These are phyloP conservation scores for Exsudoporus floridanus DNA, from an alignment of 1,284 basidiomycete genomes.

Conservation along the genomic window DNA sequence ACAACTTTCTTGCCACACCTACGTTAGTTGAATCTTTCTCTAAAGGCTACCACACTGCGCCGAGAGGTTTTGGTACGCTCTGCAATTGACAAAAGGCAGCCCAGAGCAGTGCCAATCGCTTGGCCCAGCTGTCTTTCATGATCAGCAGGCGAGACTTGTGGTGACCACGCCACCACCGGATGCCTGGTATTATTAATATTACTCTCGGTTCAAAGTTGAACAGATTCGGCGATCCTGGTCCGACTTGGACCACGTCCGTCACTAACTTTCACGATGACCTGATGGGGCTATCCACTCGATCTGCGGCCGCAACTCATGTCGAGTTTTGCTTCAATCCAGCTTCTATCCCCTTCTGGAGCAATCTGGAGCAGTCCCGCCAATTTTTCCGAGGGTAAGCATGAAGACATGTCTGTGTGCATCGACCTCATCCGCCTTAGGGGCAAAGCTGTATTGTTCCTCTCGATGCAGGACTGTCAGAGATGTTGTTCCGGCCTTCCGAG, in stretches of 20 bases:
- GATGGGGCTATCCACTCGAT: neutral
- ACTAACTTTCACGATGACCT: neutral
- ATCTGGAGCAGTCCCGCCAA: neutral
- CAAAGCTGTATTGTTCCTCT: neutral
- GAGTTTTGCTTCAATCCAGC: slow-evolving; percentile 1
- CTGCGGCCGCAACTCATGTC: neutral
- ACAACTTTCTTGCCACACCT: no score
- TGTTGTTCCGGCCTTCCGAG: neutral
- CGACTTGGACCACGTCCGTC: neutral
- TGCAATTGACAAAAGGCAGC: neutral
- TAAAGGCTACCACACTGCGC: neutral
- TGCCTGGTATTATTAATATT: neutral
- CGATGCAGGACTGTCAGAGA: neutral
- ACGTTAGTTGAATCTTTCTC: neutral
- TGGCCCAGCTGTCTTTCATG: neutral
- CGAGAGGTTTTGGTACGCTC: neutral
- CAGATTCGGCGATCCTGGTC: slow-evolving; percentile 11
- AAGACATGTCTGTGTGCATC: neutral
- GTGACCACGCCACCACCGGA: neutral
- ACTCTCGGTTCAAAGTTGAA: slow-evolving; percentile 16
- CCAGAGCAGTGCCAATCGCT: no score
- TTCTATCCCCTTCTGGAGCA: no score
- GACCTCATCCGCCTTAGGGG: neutral
- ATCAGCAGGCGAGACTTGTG: neutral
- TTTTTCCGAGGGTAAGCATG: neutral